Evolutionary conservation across 2,329 filamentous ascomycete species (phyloP), one percentile per base, ranked within the genome.

Genomic region (Penicillium sp.): DNA sequence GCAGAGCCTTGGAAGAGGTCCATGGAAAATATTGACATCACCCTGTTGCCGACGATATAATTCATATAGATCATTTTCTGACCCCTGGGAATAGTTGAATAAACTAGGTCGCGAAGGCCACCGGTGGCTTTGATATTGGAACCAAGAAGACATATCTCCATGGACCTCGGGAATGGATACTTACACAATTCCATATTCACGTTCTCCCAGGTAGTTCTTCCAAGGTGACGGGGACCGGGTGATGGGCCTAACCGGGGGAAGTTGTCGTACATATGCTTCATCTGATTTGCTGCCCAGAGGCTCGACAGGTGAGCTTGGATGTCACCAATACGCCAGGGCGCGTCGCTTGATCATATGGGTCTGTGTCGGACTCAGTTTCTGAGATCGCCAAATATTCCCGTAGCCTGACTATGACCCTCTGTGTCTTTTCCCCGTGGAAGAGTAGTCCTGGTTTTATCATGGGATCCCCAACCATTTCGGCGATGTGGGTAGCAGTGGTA

Each of bases 241-340:
- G 84, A 0, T 83, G 80, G 81, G 72, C 78, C 77, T 1, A 83
- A 84, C 60, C 80, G 77, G 1, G 72, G 80, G 2, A 73, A 77
- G 0, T 70, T 85, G 16, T 76, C 79, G 0, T 84, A 27, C 5
- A 6, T 8, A 79, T 53, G 79, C 79, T 0, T 79, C 79, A 3
- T 78, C 79, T 0, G 80, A 0, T 83, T 84, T 60, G 75, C 75
- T 1, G 65, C 18, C 75, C 74, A 0, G 79, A 83, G 57, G 75
- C 77, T 3, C 67, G 81, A n/a, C 81, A 75, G 13, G 75, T 84
- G n/a, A 73, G 74, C 3, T 65, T 84, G 21, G 81, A 80, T 1
- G 64, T 83, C 9, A 77, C 83, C 38, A 83, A 83, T 57, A 78
- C 79, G 0, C 70, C 83, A 62, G 81, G 79, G 3, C 83, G 83